Conservation (phyloP, 2,329 filamentous ascomycete species). For the Pseudocercospora musae region DNA sequence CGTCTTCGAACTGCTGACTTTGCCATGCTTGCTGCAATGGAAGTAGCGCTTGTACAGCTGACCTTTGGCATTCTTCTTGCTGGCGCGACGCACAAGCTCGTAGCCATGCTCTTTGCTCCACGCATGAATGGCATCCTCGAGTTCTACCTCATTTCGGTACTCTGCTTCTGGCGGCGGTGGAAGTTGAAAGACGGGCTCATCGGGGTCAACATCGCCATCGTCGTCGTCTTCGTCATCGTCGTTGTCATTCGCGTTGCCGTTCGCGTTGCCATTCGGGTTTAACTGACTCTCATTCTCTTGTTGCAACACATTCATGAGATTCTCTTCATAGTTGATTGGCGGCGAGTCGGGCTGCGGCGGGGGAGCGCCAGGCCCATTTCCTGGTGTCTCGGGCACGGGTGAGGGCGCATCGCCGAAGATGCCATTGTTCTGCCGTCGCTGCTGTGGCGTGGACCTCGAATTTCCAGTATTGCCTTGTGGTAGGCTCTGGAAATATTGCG, state of each 20-base stretch:
- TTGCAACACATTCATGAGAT: constrained; percentile 27
- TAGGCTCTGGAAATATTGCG: constrained; percentile 17
- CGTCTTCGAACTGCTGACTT: constrained; percentile 25
- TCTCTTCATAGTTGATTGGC: constrained; percentile 22
- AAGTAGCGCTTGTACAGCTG: constrained; percentile 36
- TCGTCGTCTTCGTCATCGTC: constrained; percentile 28
- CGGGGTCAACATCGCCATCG: constrained; percentile 20
- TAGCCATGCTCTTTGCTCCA: constrained; percentile 36
- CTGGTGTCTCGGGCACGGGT: constrained; percentile 17
- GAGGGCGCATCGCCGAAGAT: constrained; percentile 7
- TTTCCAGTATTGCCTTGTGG: constrained; percentile 9
- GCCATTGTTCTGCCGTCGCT: constrained; percentile 16
- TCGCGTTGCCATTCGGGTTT: background rate
- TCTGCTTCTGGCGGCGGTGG: constrained; percentile 33
- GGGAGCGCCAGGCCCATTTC: constrained; percentile 29
- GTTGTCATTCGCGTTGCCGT: constrained; percentile 10
- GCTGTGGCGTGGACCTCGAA: background rate
- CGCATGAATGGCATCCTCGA: constrained; percentile 33
- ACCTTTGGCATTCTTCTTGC: constrained; percentile 34
- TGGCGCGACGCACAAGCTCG: constrained; percentile 33
- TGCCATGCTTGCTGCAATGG: constrained; percentile 35
- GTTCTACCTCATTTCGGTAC: constrained; percentile 27
- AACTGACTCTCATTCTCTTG: constrained; percentile 12
- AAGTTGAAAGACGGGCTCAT: constrained; percentile 32
- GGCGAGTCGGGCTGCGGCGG: constrained; percentile 24